These are phyloP conservation scores for Tolypocladium amazonense DNA, from an alignment of 2,329 filamentous ascomycete species.

Conservation along the genomic window DNA sequence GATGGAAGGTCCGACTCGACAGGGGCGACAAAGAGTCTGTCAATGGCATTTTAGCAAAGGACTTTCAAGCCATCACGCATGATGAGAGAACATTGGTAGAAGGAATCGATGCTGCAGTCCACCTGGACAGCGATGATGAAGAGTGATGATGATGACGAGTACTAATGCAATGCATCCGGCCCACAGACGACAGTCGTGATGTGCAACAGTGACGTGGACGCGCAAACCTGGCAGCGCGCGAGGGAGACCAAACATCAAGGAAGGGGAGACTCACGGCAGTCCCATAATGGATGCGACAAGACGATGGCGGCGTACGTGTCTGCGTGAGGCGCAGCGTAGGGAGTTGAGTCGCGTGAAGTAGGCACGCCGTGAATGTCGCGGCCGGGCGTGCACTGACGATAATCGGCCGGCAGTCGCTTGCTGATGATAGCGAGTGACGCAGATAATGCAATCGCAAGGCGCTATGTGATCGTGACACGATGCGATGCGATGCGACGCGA, in stretches of 20 bases:
- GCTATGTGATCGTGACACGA: not conserved
- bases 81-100: not conserved
- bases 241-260: too few relatives aligned
- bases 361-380: not conserved
- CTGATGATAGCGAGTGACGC: not conserved
- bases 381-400: not conserved
- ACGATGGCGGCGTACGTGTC: not conserved
- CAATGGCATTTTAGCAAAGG: conserved; percentile 7
- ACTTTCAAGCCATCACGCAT: not conserved
- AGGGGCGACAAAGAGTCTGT: conserved; percentile 34
- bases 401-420: not conserved
- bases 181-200: not conserved
- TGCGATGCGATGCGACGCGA: not conserved
- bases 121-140: not conserved
- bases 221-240: not conserved
- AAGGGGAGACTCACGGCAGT: conserved; percentile 32
- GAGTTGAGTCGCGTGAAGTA: not conserved
- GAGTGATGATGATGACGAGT: too few relatives aligned
- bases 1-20: conserved; percentile 31
- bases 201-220: not conserved
- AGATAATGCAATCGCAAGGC: not conserved
- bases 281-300: conserved; percentile 23
- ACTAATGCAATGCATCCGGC: not conserved
- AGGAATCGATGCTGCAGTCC: not conserved
- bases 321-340: not conserved